phyloP scores from a whole-genome alignment of 192 early-diverging fungal species.

The Gorgonomyces haynaldii region DNA sequence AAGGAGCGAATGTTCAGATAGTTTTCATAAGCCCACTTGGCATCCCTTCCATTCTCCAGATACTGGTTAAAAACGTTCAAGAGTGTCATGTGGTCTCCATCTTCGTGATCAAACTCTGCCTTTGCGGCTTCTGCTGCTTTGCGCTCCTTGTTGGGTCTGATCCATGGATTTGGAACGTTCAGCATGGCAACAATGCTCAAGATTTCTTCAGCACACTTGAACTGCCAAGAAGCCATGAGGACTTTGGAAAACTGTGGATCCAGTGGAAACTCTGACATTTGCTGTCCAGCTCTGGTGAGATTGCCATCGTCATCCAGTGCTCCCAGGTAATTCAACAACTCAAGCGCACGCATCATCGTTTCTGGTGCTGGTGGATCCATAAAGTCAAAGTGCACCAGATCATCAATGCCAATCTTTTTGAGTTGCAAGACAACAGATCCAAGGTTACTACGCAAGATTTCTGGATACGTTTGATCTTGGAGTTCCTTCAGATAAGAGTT shows the following conservation, averaged over 20 bases:
- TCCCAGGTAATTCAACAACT: constrained; percentile 87
- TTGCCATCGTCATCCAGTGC: constrained; percentile 93
- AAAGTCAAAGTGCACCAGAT: constrained; percentile 97
- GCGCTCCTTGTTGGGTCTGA: constrained; percentile 83
- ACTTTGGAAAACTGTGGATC: constrained; percentile 94
- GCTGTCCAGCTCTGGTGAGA: constrained; percentile 67
- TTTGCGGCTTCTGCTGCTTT: constrained; percentile 85
- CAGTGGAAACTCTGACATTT: constrained; percentile 93
- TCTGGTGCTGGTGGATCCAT: constrained; percentile 99
- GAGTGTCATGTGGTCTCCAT: constrained; percentile 93
- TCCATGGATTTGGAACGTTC: constrained; percentile 74
- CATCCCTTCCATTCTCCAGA: constrained; percentile 58
- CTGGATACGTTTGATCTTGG: constrained; percentile 95
- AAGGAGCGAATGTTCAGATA: constrained; percentile 82
- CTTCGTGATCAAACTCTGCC: constrained; percentile 81
- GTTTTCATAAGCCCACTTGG: constrained; percentile 89
- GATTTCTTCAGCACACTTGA: constrained; percentile 84
- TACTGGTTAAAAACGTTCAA: constrained; percentile 96
- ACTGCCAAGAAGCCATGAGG: constrained; percentile 75
- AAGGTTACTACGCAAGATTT: constrained; percentile 94
- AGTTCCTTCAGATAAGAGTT: constrained; percentile 87
- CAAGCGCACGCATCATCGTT: constrained; percentile 95
- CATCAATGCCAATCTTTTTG: constrained; percentile 94
- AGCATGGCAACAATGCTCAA: constrained; percentile 92
- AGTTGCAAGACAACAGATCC: constrained; percentile 93